phyloP scores from a whole-genome alignment of 202 grass and related monocot species.

The Zizania palustris region DNA sequence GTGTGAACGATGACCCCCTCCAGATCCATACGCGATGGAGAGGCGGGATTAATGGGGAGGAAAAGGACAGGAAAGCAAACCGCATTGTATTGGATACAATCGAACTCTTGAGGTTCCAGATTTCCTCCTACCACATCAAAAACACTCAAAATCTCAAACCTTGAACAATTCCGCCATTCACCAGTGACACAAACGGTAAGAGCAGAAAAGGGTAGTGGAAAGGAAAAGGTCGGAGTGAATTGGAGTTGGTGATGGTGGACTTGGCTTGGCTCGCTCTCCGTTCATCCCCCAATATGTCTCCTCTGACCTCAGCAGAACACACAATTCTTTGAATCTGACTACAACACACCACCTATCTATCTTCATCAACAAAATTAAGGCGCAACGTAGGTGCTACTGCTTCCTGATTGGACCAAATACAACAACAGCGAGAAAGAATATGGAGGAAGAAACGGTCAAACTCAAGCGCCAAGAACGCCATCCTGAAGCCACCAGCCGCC shows the following conservation, averaged over 20 bases:
- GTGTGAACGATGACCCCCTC: not conserved
- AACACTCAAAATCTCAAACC: not conserved
- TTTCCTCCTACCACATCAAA: not conserved
- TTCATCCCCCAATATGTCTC: not conserved
- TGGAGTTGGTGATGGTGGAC: constrained; percentile 21
- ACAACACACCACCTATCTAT: not conserved
- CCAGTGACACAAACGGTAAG: constrained; percentile 2
- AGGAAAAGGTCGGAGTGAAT: not conserved
- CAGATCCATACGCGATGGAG: not conserved
- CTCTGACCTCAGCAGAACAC: not conserved
- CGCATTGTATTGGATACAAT: not conserved
- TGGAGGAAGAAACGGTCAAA: not conserved
- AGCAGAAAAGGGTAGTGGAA: not conserved
- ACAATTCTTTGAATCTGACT: not conserved
- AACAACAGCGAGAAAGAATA: no score
- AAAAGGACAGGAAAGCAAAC: constrained; percentile 14
- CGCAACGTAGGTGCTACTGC: no score
- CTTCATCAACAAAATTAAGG: no score
- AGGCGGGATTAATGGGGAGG: constrained; percentile 18
- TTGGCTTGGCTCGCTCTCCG: not conserved
- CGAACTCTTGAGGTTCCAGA: constrained; percentile 4
- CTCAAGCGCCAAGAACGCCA: not conserved
- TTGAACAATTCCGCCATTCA: not conserved
- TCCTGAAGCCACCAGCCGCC: no score
- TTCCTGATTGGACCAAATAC: no score